phyloP scores from a whole-genome alignment of 371 early-diverging fungal species.

The Vavraia culicis region DNA sequence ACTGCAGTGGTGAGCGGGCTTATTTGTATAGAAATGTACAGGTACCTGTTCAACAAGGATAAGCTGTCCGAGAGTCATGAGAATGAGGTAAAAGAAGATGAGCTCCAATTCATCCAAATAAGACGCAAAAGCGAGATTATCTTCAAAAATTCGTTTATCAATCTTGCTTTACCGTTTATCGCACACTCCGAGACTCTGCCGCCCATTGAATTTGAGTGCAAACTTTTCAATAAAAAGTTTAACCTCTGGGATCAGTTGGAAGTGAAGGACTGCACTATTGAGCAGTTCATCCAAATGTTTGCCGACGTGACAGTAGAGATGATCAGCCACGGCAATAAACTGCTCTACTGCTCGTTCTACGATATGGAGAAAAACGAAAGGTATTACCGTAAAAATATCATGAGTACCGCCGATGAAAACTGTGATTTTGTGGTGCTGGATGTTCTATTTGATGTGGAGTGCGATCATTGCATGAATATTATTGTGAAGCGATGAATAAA shows the following conservation, averaged over 20 bases:
- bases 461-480: too few species aligned
- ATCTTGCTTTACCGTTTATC: slow-evolving; percentile 92
- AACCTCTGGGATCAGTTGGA: slow-evolving; percentile 81
- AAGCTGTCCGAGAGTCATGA: background rate
- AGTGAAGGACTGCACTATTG: slow-evolving; percentile 61
- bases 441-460: too few species aligned
- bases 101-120: slow-evolving; percentile 47
- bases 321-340: slow-evolving; percentile 67
- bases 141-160: slow-evolving; percentile 93
- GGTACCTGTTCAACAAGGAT: slow-evolving; percentile 23
- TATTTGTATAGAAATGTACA: slow-evolving; percentile 63
- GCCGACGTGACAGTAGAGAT: slow-evolving; percentile 64
- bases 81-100: slow-evolving; percentile 51
- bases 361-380: slow-evolving; percentile 7
- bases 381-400: slow-evolving; percentile 8
- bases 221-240: slow-evolving; percentile 55
- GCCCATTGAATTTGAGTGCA: slow-evolving; percentile 47
- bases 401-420: too few species aligned
- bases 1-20: slow-evolving; percentile 93
- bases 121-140: slow-evolving; percentile 41
- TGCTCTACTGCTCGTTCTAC: slow-evolving; percentile 43
- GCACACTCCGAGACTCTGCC: slow-evolving; percentile 89
- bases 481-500: too few species aligned
- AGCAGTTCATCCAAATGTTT: slow-evolving; percentile 66
- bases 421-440: too few species aligned